Evolutionary conservation across 352 stramenopile species (phyloP).

Genomic region (Pythium rhizo-oryzae): DNA sequence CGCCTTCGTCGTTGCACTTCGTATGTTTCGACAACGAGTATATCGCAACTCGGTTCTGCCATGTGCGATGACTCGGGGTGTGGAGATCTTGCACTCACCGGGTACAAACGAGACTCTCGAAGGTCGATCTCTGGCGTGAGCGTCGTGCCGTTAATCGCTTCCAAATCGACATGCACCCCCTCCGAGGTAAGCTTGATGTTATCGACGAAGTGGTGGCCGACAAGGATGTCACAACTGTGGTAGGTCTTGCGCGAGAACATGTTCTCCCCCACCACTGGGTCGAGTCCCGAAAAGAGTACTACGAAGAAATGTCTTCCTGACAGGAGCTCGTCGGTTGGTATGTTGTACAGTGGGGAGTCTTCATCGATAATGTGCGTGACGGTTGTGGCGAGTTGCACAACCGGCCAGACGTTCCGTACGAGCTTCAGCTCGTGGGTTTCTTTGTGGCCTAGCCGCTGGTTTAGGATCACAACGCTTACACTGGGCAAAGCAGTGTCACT

Average conservation of each 20-base stretch:
- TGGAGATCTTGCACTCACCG: neutral
- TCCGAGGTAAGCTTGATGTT: slow-evolving; percentile 59
- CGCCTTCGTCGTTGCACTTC: neutral
- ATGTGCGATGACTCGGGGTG: neutral
- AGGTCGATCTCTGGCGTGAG: slow-evolving; percentile 36
- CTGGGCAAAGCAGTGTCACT: slow-evolving; percentile 26
- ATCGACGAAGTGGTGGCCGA: slow-evolving; percentile 63
- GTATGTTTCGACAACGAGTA: neutral
- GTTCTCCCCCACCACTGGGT: slow-evolving; percentile 58
- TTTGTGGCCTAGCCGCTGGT: slow-evolving; percentile 41
- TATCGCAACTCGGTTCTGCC: neutral
- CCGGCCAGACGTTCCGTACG: slow-evolving; percentile 66
- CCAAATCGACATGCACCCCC: slow-evolving; percentile 58
- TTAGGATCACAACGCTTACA: slow-evolving; percentile 56
- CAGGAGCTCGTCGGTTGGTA: slow-evolving; percentile 49
- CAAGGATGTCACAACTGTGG: slow-evolving; percentile 59
- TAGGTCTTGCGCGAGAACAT: slow-evolving; percentile 66
- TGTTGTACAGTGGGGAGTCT: slow-evolving; percentile 45
- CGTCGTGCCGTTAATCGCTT: slow-evolving; percentile 55
- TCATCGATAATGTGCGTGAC: slow-evolving; percentile 64
- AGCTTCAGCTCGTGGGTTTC: slow-evolving; percentile 60
- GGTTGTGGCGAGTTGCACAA: slow-evolving; percentile 54
- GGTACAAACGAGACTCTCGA: slow-evolving; percentile 32
- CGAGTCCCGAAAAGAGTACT: slow-evolving; percentile 56
- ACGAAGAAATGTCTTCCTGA: slow-evolving; percentile 57